Conservation (phyloP, 2,329 filamentous ascomycete genomes). For the Fusarium heterosporum region DNA sequence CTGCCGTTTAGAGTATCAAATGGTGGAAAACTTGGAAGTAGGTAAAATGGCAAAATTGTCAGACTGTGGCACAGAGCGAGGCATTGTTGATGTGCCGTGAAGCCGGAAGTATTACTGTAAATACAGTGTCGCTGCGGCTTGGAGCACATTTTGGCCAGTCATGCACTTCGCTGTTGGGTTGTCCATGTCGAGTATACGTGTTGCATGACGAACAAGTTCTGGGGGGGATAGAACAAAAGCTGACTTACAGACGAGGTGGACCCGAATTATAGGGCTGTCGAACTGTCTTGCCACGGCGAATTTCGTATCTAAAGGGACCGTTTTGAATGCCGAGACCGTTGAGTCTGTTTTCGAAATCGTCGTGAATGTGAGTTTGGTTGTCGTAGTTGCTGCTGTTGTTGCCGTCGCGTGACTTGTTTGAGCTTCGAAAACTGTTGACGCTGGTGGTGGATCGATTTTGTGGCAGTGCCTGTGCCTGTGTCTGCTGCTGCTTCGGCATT, state of each 20-base stretch:
- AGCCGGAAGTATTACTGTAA: neutral
- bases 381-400: constrained; percentile 17
- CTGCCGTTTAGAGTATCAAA: neutral
- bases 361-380: constrained; percentile 36
- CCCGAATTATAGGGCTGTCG: constrained; percentile 40
- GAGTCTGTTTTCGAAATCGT: constrained; percentile 46
- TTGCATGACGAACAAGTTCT: constrained; percentile 29
- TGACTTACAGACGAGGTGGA: constrained; percentile 46
- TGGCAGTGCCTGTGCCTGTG: constrained; percentile 21
- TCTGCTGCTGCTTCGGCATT: neutral
- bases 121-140: neutral
- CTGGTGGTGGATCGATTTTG: constrained; percentile 31
- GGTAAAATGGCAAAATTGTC: neutral
- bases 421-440: constrained; percentile 27
- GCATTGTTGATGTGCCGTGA: constrained; percentile 10
- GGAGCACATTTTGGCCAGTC: constrained; percentile 19
- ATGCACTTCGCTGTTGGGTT: constrained; percentile 10
- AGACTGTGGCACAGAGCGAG: constrained; percentile 8
- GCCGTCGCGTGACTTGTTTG: constrained; percentile 30
- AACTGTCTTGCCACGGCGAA: constrained; percentile 51
- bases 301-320: constrained; percentile 48
- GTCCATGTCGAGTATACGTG: constrained; percentile 14
- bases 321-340: constrained; percentile 48
- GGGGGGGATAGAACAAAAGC: neutral
- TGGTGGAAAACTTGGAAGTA: constrained; percentile 5